Evolutionary conservation across 192 early-diverging fungal genomes (phyloP), one percentile per base, ranked within the genome.

Genomic region (Entophlyctis luteolus): DNA sequence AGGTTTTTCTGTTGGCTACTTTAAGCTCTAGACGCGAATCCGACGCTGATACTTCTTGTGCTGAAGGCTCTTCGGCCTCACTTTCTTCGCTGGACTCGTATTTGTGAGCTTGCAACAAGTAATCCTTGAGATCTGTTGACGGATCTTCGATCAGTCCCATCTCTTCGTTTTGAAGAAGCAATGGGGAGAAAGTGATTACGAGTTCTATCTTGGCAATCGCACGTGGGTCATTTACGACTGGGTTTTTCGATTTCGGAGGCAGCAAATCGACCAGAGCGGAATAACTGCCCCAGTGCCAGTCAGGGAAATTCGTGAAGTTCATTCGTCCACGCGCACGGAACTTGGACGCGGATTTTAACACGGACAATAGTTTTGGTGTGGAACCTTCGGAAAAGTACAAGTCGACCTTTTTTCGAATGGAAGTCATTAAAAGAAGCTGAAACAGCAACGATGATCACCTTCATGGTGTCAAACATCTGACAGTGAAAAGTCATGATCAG

Each of bases 281-380:
- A 45, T 71, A 71, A 27, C 12, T 20, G 6, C 70, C 70, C 14
- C 12, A 48, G 20, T 65, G 70, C 70, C 70, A 71, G 39, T 71
- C 70, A 2, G 23, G 16, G 49, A 71, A 46, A 18, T 38, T 27
- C 16, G 29, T 29, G 29, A 71, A 55, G 32, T 32, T 29, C 2
- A 34, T 20, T 16, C 42, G 20, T 8, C 60, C 70, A 12, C 70
- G 23, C 8, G 55, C 68, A 37, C 53, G 20, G 48, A 60, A 56
- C 33, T 59, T 59, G 25, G 12, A 53, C n/a, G 50, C 50, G 27
- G 16, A 16, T 16, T 46, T 46, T 16, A 46, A 46, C 16, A 53
- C 25, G 39, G 39, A 42, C 39, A 42, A 42, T 8, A 42, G n/a
- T 8, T 42, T 42, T 42, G 8, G 39, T n/a, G n/a, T n/a, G n/a